phyloP scores from a whole-genome alignment of 2,329 filamentous ascomycete species.

The Claviceps cyperi region DNA sequence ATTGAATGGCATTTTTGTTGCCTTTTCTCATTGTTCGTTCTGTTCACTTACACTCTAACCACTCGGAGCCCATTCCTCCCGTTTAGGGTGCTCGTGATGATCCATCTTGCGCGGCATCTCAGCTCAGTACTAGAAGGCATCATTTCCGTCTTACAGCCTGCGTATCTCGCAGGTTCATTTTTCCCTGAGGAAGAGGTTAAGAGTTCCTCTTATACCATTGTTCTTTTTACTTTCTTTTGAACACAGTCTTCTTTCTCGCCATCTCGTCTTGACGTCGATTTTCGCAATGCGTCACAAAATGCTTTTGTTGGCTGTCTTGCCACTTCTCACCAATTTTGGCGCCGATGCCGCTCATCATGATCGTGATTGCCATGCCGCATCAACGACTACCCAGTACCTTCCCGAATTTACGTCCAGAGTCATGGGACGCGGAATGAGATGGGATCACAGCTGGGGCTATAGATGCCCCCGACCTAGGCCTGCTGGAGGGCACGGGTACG shows the following conservation, averaged over 20 bases:
- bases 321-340: not conserved
- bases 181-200: not conserved
- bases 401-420: slow-evolving; percentile 2
- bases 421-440: not conserved
- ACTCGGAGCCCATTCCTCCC: not conserved
- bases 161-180: not conserved
- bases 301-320: not conserved
- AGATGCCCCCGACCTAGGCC: not conserved
- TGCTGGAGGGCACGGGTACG: not conserved
- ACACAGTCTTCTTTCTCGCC: not conserved
- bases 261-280: not conserved
- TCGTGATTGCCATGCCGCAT: not conserved
- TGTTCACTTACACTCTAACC: not conserved
- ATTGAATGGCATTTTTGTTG: not conserved
- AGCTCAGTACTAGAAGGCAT: not conserved
- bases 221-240: not conserved
- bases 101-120: not conserved
- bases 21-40: not conserved
- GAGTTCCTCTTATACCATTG: not conserved
- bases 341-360: not conserved
- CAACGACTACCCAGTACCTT: slow-evolving; percentile 1
- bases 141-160: not conserved
- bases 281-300: not conserved
- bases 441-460: not conserved
- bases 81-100: not conserved